phyloP scores from a whole-genome alignment of 2,329 filamentous ascomycete genomes.

The Fusarium abutilonis region DNA sequence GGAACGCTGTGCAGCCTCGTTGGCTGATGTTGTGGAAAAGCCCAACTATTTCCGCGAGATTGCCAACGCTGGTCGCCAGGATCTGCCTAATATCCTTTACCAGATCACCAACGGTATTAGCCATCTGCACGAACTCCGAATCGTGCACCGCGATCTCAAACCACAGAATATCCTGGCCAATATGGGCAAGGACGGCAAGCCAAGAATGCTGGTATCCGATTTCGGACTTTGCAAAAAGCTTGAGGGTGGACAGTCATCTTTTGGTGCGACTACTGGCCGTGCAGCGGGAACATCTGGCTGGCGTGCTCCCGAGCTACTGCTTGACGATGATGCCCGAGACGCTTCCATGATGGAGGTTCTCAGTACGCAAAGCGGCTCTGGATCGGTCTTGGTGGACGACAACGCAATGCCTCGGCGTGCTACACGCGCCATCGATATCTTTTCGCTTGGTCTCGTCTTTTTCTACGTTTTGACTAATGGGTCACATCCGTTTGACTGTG shows the following conservation, averaged over 20 bases:
- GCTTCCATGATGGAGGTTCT: constrained; percentile 57
- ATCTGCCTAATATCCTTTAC: constrained; percentile 81
- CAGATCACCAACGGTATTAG: constrained; percentile 91
- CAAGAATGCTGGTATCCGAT: constrained; percentile 94
- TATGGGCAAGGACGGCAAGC: constrained; percentile 73
- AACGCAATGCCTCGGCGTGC: constrained; percentile 77
- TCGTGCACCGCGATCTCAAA: constrained; percentile 97
- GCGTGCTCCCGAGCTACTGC: constrained; percentile 92
- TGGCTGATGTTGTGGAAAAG: constrained; percentile 89
- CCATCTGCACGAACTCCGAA: constrained; percentile 89
- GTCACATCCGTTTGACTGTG: constrained; percentile 91
- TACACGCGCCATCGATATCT: constrained; percentile 96
- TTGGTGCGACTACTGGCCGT: constrained; percentile 92
- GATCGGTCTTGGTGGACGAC: constrained; percentile 65
- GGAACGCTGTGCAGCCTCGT: constrained; percentile 90
- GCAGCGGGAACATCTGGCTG: constrained; percentile 94
- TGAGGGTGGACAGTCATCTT: constrained; percentile 92
- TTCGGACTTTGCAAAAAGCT: constrained; percentile 98
- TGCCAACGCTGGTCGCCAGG: constrained; percentile 75
- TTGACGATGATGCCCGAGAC: constrained; percentile 76
- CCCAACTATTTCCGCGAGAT: constrained; percentile 73
- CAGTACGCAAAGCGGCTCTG: constrained; percentile 69
- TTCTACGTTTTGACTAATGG: constrained; percentile 98
- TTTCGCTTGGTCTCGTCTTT: constrained; percentile 96
- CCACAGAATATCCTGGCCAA: constrained; percentile 95